phyloP scores from a whole-genome alignment of 208 protist genomes.

The Trypanosoma avium region DNA sequence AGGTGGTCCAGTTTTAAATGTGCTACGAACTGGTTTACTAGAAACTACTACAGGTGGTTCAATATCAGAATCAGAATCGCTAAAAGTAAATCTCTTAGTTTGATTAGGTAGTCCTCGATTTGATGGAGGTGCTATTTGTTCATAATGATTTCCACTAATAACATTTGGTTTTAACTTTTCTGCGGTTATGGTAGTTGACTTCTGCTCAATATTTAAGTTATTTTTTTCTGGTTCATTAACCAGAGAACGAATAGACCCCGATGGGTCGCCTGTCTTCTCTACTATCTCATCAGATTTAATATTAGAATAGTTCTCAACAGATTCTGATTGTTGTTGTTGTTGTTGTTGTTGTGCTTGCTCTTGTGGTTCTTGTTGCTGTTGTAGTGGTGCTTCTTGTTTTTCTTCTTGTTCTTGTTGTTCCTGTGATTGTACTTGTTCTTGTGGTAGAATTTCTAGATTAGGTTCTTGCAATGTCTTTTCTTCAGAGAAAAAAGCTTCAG shows the following conservation, averaged over 20 bases:
- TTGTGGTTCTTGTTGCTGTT: too few species aligned
- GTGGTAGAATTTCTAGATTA: too few species aligned
- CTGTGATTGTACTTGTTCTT: not conserved
- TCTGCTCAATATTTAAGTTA: not conserved
- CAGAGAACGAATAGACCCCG: not conserved
- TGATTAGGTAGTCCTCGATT: not conserved
- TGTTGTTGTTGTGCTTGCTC: too few species aligned
- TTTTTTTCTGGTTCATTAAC: not conserved
- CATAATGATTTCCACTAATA: not conserved
- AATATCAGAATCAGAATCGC: conserved; percentile 12
- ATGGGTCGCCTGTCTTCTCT: not conserved
- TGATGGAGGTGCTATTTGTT: conserved; percentile 7
- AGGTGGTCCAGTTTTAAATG: not conserved
- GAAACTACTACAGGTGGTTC: not conserved
- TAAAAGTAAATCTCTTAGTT: conserved; percentile 6
- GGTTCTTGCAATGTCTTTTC: too few species aligned
- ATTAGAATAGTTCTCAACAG: too few species aligned
- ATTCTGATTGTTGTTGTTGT: too few species aligned
- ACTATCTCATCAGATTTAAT: not conserved
- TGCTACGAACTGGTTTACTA: not conserved
- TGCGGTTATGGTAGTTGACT: too few species aligned
- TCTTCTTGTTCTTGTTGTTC: not conserved
- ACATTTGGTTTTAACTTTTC: not conserved
- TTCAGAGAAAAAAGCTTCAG: too few species aligned
- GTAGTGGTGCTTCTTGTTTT: not conserved